A percentile compares a stretch with the other conserved stretches of the same genome.
phyloP scores from a whole-genome alignment of 768 basidiomycete genomes.

The Lentinus tigrinus region DNA sequence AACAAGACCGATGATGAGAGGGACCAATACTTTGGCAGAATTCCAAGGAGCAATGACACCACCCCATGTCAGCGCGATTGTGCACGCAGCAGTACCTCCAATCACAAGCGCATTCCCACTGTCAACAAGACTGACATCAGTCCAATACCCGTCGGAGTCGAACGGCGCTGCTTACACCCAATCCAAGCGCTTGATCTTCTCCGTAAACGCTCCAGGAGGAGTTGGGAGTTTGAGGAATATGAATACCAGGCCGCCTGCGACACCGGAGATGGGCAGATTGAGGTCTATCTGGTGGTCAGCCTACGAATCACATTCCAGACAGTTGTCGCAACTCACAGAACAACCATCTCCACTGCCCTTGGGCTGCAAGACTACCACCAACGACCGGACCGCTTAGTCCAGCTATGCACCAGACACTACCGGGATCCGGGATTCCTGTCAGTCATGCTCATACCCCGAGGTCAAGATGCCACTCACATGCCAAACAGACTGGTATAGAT shows the following conservation, averaged over 20 bases:
- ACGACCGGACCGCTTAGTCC: conserved; percentile 27
- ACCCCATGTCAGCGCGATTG: conserved; percentile 31
- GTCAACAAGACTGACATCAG: neutral
- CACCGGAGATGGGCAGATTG: conserved; percentile 2
- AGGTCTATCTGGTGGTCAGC: neutral
- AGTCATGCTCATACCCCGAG: neutral
- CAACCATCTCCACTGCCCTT: conserved; percentile 13
- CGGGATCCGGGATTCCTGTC: neutral
- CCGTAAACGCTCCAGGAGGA: conserved; percentile 1
- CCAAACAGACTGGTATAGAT: neutral
- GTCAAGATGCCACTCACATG: neutral
- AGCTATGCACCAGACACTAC: conserved; percentile 27
- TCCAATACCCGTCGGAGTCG: neutral
- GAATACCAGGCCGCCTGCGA: neutral
- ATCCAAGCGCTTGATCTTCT: conserved; percentile 26
- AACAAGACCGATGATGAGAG: conserved; percentile 4
- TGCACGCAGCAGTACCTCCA: conserved; percentile 6
- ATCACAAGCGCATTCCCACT: conserved; percentile 28
- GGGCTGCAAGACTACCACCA: conserved; percentile 24
- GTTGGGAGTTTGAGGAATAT: conserved; percentile 19
- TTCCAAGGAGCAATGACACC: conserved; percentile 35
- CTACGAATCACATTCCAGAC: neutral
- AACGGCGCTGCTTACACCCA: conserved; percentile 8
- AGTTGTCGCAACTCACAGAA: conserved; percentile 10
- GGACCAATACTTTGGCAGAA: conserved; percentile 22